These are phyloP conservation scores for Neurospora sp. DNA, from an alignment of 495 filamentous ascomycete genomes.

Conservation along the genomic window DNA sequence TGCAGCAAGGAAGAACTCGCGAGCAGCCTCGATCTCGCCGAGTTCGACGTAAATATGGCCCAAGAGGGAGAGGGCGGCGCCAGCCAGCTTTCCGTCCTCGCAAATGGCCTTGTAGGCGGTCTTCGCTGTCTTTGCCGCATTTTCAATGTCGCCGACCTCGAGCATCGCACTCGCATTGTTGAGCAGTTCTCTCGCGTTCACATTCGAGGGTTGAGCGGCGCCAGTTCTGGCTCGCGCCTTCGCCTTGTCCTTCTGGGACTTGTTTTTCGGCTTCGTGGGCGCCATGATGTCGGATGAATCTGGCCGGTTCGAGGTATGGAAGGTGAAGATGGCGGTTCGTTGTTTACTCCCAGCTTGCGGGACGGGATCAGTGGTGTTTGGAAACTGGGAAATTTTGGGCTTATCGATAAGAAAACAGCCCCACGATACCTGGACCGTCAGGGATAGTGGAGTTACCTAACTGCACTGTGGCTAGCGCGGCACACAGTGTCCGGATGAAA, in stretches of 20 bases:
- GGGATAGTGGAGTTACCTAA: background rate
- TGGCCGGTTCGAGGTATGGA: background rate
- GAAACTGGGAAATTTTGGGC: slow-evolving; percentile 4
- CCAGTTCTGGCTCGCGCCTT: slow-evolving; percentile 17
- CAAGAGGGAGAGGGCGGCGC: slow-evolving; percentile 61
- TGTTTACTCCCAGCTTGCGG: background rate
- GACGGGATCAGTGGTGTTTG: background rate
- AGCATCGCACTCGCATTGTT: slow-evolving; percentile 58
- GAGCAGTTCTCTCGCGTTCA: slow-evolving; percentile 39
- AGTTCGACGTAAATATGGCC: slow-evolving; percentile 80
- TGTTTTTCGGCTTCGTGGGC: slow-evolving; percentile 34
- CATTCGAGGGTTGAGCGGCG: slow-evolving; percentile 11
- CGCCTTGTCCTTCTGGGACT: slow-evolving; percentile 22
- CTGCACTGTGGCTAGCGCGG: background rate
- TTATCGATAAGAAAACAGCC: slow-evolving; percentile 5
- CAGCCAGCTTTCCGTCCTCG: slow-evolving; percentile 31
- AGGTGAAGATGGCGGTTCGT: background rate
- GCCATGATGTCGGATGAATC: slow-evolving; percentile 20
- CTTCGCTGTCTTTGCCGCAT: slow-evolving; percentile 55
- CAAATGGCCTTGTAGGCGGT: slow-evolving; percentile 45
- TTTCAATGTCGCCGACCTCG: slow-evolving; percentile 58
- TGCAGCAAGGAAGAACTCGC: slow-evolving; percentile 56
- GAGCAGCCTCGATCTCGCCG: slow-evolving; percentile 65
- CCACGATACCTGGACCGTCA: background rate
- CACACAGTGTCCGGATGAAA: background rate